These are phyloP conservation scores for Pythium insidiosum DNA, from an alignment of 352 stramenopile species.

Conservation along the genomic window DNA sequence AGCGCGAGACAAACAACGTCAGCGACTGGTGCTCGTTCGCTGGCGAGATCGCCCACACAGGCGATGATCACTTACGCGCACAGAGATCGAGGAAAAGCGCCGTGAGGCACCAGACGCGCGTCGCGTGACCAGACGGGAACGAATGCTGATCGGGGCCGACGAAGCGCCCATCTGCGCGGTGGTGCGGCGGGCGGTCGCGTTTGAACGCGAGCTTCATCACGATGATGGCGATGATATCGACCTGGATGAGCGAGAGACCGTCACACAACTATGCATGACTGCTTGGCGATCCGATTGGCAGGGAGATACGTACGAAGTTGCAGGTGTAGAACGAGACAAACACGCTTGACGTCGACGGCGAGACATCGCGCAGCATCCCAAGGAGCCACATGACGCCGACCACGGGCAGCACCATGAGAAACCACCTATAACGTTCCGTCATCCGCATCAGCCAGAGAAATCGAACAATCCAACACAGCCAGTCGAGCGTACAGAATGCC, in stretches of 20 bases:
- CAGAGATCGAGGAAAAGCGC: constrained; percentile 53
- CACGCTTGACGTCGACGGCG: constrained; percentile 18
- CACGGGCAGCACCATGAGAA: constrained; percentile 45
- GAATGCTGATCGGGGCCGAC: constrained; percentile 80
- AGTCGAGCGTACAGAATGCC: constrained; percentile 58
- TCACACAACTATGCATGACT: neutral
- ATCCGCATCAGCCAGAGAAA: neutral
- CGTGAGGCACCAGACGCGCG: constrained; percentile 64
- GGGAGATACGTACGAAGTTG: constrained; percentile 24
- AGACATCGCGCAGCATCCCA: constrained; percentile 20
- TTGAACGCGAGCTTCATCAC: constrained; percentile 71
- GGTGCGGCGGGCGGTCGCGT: constrained; percentile 62
- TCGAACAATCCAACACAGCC: neutral
- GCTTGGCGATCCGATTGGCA: neutral
- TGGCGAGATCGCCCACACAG: neutral
- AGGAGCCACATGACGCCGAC: constrained; percentile 23
- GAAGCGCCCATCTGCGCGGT: constrained; percentile 63
- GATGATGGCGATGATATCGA: constrained; percentile 76
- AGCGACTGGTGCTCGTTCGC: no score
- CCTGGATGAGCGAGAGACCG: constrained; percentile 11
- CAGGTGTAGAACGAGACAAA: constrained; percentile 35
- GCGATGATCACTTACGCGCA: constrained; percentile 16
- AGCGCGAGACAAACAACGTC: neutral
- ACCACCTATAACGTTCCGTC: constrained; percentile 22
- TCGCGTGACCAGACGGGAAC: constrained; percentile 80